Conservation (phyloP, 2,329 filamentous ascomycete genomes). For the Scytalidium lignicola region DNA sequence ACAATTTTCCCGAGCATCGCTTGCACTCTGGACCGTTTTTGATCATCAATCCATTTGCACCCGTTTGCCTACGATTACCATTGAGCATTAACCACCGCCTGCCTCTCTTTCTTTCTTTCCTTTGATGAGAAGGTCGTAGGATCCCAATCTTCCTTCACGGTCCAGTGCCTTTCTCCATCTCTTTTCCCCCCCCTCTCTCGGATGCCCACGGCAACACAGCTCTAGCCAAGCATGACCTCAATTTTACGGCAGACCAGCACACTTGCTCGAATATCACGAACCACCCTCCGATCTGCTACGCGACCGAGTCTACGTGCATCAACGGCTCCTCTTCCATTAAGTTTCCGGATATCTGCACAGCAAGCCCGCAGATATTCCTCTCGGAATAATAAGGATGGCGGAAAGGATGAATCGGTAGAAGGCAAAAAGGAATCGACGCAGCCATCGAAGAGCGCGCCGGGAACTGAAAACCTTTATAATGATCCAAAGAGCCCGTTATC, state of each 20-base stretch:
- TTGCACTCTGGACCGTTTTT: neutral
- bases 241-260: slow-evolving; percentile 62
- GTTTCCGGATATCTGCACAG: slow-evolving; percentile 28
- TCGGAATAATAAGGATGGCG: slow-evolving; percentile 7
- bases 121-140: neutral
- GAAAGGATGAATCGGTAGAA: slow-evolving; percentile 20
- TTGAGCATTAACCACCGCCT: neutral
- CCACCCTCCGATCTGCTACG: slow-evolving; percentile 47
- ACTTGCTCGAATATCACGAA: slow-evolving; percentile 57
- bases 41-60: neutral
- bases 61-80: neutral
- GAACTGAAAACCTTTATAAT: slow-evolving; percentile 40
- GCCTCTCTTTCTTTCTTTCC: neutral
- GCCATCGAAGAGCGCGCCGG: slow-evolving; percentile 27
- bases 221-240: slow-evolving; percentile 54
- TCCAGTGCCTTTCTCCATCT: slow-evolving; percentile 11
- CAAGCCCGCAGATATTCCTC: slow-evolving; percentile 17
- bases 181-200: neutral
- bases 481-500: slow-evolving; percentile 34
- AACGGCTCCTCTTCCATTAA: slow-evolving; percentile 32
- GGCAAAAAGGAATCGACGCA: slow-evolving; percentile 29
- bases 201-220: neutral
- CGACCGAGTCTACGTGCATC: slow-evolving; percentile 39
- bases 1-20: neutral
- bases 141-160: slow-evolving; percentile 4